Conservation (phyloP, 257 asterid genomes). For the Dorcoceras hygrometricum region DNA sequence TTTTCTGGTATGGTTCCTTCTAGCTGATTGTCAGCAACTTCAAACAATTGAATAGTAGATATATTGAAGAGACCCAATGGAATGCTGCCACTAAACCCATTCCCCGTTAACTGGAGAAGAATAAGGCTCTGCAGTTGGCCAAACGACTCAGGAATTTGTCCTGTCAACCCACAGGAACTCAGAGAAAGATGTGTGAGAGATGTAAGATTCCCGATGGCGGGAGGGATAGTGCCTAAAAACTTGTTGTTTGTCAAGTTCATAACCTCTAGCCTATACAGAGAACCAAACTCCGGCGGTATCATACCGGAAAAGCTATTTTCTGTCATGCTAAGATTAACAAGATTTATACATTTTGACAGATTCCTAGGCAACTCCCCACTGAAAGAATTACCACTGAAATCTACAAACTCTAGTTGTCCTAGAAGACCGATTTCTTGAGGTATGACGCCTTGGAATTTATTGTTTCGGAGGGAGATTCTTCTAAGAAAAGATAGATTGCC, state of each 20-base stretch:
- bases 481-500: constrained; percentile 37
- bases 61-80: constrained; percentile 30
- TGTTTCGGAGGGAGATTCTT: constrained; percentile 24
- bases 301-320: constrained; percentile 22
- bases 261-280: constrained; percentile 22
- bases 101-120: constrained; percentile 8
- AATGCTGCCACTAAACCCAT: constrained; percentile 21
- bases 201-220: constrained; percentile 33
- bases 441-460: constrained; percentile 26
- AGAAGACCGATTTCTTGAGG: constrained; percentile 33
- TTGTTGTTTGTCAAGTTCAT: constrained; percentile 27
- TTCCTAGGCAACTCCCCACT: constrained; percentile 36
- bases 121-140: constrained; percentile 20
- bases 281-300: constrained; percentile 29
- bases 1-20: constrained; percentile 30
- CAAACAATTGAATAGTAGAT: constrained; percentile 21
- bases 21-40: constrained; percentile 15
- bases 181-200: constrained; percentile 16
- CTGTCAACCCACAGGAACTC: constrained; percentile 24
- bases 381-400: constrained; percentile 31
- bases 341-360: constrained; percentile 26
- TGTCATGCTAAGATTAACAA: constrained; percentile 19
- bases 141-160: constrained; percentile 31
- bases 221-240: constrained; percentile 30
- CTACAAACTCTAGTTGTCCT: constrained; percentile 16